These are phyloP conservation scores for Cyberlindnera suaveolens DNA, from an alignment of 805 yeast genomes.

Conservation along the genomic window DNA sequence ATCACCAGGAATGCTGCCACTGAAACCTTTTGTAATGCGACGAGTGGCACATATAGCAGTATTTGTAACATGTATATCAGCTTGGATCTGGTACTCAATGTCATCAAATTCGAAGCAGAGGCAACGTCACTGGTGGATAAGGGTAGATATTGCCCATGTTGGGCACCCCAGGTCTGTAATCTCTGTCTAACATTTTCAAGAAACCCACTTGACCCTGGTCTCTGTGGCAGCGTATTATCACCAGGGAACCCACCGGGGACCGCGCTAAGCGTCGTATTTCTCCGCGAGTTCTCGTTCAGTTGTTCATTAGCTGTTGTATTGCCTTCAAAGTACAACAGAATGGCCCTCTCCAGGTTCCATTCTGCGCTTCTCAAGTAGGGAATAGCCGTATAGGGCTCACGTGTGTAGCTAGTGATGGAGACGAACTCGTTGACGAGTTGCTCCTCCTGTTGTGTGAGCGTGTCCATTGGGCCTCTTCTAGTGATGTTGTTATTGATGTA, in stretches of 20 bases:
- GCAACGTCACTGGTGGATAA: constrained; percentile 20
- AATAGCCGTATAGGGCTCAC: constrained; percentile 17
- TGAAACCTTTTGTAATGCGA: constrained; percentile 25
- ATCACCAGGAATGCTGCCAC: constrained; percentile 22
- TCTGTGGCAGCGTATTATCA: constrained; percentile 10
- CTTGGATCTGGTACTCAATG: constrained; percentile 22
- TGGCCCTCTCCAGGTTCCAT: constrained; percentile 35
- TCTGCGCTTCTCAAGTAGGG: constrained; percentile 21
- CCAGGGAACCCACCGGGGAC: constrained; percentile 20
- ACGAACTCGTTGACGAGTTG: constrained; percentile 9
- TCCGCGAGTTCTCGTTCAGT: constrained; percentile 3
- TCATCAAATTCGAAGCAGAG: constrained; percentile 4
- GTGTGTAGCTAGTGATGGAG: constrained; percentile 16
- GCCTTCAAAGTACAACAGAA: constrained; percentile 20
- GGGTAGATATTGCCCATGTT: constrained; percentile 21
- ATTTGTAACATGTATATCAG: constrained; percentile 24
- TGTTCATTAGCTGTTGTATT: constrained; percentile 20
- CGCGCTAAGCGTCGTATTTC: not conserved
- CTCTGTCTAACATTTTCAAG: constrained; percentile 14
- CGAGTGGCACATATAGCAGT: constrained; percentile 28
- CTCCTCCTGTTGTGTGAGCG: constrained; percentile 10
- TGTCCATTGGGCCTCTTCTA: constrained; percentile 6
- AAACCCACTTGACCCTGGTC: constrained; percentile 8
- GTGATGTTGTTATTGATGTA: not conserved
- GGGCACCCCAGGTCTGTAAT: constrained; percentile 17